Evolutionary conservation across 345 rosid species (phyloP).

Genomic region (Pistacia atlantica): DNA sequence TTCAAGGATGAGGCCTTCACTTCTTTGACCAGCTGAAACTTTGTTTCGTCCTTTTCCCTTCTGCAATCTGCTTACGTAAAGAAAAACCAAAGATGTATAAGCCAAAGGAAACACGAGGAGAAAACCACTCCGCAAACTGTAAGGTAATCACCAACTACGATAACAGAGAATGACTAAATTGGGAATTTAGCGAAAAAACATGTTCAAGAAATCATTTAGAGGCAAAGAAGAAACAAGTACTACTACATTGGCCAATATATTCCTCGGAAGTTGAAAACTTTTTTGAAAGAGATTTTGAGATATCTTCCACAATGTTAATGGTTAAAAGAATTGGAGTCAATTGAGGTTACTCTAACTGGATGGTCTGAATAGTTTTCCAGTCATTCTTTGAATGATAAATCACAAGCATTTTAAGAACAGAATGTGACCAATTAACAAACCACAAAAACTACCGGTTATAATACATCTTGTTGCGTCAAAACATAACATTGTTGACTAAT

Average conservation of each 20-base stretch:
- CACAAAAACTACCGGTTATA: too few species aligned
- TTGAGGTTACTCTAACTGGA: not conserved
- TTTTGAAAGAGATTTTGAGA: not conserved
- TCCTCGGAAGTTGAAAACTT: not conserved
- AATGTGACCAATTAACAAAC: not conserved
- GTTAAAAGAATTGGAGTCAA: not conserved
- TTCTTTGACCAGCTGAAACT: slow-evolving; percentile 20
- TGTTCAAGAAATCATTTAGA: not conserved
- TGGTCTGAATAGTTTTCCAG: not conserved
- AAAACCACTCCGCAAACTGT: not conserved
- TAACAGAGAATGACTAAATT: not conserved
- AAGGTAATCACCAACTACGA: not conserved
- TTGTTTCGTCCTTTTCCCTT: slow-evolving; percentile 27
- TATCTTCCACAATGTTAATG: not conserved
- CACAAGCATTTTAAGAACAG: not conserved
- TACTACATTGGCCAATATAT: not conserved
- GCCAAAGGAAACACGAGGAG: not conserved
- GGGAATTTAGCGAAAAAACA: not conserved
- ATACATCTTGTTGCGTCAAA: not conserved
- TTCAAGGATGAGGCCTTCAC: slow-evolving; percentile 27
- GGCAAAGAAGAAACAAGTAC: not conserved
- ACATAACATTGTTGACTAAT: not conserved
- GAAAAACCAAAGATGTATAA: slow-evolving; percentile 13
- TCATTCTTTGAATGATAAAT: not conserved
- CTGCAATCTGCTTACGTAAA: slow-evolving; percentile 34